Base-by-base conservation (phyloP, 306 rosid species). In the Cajanus cajan region DNA sequence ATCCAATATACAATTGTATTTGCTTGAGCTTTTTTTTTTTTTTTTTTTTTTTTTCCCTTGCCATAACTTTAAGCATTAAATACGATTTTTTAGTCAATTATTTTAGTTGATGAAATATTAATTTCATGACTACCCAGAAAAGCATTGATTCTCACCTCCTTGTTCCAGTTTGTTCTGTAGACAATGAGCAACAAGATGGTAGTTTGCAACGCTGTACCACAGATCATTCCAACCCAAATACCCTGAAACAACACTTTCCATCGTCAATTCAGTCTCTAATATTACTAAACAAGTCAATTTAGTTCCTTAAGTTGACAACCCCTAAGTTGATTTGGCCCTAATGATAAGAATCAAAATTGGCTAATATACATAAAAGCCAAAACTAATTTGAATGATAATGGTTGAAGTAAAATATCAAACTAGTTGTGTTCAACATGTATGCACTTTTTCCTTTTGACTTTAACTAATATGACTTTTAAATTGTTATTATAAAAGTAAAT, bases 181-280 rank as follows among this genome's bases (percentile, higher is more conserved):
- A 87, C 78, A 55, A 95, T 87, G 37, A 47, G 71, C 73, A 91
- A 6, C 69, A 93, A 90, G 63, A 95, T 90, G 48, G 84, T 5
- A 10, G 99, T 95, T 81, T 95, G 98, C 78, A 95, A 87, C 50
- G 82, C 43, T 54, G 99, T 95, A 61, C 99, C 99, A 41, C 84
- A 81, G 21, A 95, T 91, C 99, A 95, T 95, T 68, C 99, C 99
- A 66, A 84, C 36, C 99, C 99, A 95, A 79, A 95, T 88, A 44
- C 98, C 99, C 99, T 95, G 61, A 77, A 88, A 81, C 4, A 69
- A 10, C 19, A 83, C 0, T 62, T 55, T 64, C 43, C 75, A 58
- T 68, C 0, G 9, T 64, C 70, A 16, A 24, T 12, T 24, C 24
- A 24, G n/a, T 10, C 34, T 22, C 31, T 55, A 55, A 55, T 55